Base-by-base conservation (phyloP, 78 protist species). In the Salpingoeca rosetta region DNA sequence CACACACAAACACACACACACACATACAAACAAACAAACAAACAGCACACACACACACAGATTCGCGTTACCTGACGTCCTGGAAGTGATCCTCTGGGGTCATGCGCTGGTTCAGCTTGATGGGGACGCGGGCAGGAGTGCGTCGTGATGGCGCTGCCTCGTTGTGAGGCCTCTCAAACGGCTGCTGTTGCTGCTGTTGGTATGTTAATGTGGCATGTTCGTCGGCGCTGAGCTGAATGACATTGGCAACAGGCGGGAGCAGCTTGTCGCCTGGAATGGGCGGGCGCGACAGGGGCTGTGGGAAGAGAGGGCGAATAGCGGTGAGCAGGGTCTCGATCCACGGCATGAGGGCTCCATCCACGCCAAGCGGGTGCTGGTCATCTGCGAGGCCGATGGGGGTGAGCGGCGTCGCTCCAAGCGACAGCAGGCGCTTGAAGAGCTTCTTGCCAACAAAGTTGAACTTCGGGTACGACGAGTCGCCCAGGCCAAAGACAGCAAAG, bases 401-500 rank as follows among this genome's bases (percentile, higher is more conserved):
- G 45, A 88, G 0, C 37, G 36, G 85, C 27, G 10, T 1, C 28
- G 87, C 90, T 3, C 90, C 90, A 10, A 89, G 84, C 82, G 39
- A 51, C 31, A 1, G 44, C 78, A 89, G 65, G 10, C 92, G 89
- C 51, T 10, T 25, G 84, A 44, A 75, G 10, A 89, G 51, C 42
- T 76, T 10, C 65, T 86, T 86, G 25, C 86, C 89, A 1, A 80
- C 87, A 17, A 51, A 87, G 76, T 89, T 89, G 87, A 81, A 89
- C 56, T 73, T 77, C 26, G 74, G 35, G 44, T 89, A 89, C 76
- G 82, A 27, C 56, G 89, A 86, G 80, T 89, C 92, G 28, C 92
- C 92, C 40, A 89, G 87, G 12, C 89, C 92, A n/a, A 89, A 86
- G 43, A 85, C 87, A 12, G 92, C 85, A 37, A 76, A 89, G 31